Percentiles rank a stretch among this genome's conserved stretches.
These are phyloP conservation scores for Coemansia sp. DNA, from an alignment of 192 early-diverging fungal species.

Conservation along the genomic window DNA sequence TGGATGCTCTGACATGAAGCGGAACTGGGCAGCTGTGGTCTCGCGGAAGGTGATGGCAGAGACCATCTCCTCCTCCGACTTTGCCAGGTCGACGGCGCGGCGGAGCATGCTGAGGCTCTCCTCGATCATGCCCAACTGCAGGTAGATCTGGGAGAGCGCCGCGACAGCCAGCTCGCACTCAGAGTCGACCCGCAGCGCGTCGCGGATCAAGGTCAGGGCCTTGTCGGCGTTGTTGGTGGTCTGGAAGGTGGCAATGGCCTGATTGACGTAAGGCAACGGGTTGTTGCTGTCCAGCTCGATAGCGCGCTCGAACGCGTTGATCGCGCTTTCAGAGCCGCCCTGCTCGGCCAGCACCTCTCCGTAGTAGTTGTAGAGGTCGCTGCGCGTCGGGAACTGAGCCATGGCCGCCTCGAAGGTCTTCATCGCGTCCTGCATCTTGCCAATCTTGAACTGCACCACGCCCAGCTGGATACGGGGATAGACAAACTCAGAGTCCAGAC, in stretches of 20 bases:
- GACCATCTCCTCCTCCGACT: conserved; percentile 88
- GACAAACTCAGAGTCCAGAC: conserved; percentile 78
- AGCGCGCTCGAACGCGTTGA: conserved; percentile 85
- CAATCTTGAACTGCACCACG: conserved; percentile 89
- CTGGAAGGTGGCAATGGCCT: conserved; percentile 82
- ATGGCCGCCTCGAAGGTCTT: conserved; percentile 78
- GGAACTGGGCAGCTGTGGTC: conserved; percentile 62
- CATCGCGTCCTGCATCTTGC: conserved; percentile 72
- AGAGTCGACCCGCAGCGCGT: conserved; percentile 89
- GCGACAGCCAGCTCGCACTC: conserved; percentile 92
- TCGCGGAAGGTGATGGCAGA: conserved; percentile 75
- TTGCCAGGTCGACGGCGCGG: conserved; percentile 75
- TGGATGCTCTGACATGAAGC: conserved; percentile 59
- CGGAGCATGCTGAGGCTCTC: conserved; percentile 84
- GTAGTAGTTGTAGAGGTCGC: conserved; percentile 96
- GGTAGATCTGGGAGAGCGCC: conserved; percentile 74
- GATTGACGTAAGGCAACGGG: conserved; percentile 99
- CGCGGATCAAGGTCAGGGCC: conserved; percentile 74
- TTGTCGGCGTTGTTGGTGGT: conserved; percentile 67
- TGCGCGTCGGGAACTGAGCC: conserved; percentile 71
- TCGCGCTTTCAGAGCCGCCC: conserved; percentile 76
- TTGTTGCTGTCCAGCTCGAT: conserved; percentile 75
- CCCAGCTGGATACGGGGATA: conserved; percentile 94
- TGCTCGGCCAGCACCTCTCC: conserved; percentile 93
- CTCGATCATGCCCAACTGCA: conserved; percentile 82